Evolutionary conservation across 306 rosid genomes (phyloP).

Genomic region (Delonix regia): DNA sequence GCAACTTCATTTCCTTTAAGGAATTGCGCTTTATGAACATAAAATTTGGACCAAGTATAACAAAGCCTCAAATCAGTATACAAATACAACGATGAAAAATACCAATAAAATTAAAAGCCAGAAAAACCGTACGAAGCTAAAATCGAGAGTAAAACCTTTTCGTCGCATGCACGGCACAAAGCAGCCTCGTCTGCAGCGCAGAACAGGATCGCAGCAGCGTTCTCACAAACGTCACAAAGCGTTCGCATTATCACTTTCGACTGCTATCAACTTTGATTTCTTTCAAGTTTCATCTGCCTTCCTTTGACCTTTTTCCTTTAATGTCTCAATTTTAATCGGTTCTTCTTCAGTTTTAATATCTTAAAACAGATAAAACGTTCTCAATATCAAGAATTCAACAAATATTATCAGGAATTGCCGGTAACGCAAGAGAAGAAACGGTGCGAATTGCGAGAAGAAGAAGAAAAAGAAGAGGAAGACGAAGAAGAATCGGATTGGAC

Average conservation of each 20-base stretch:
- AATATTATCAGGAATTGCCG: neutral
- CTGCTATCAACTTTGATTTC: neutral
- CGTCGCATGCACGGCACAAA: constrained; percentile 55
- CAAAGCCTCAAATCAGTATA: neutral
- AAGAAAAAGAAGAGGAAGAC: neutral
- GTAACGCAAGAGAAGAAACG: neutral
- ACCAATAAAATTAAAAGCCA: neutral
- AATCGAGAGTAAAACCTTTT: constrained; percentile 40
- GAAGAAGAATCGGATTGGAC: neutral
- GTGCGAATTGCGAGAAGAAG: neutral
- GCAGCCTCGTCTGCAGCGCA: constrained; percentile 62
- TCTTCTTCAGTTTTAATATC: neutral
- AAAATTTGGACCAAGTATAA: neutral
- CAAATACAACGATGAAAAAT: neutral
- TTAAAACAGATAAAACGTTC: neutral
- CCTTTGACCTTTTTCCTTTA: constrained; percentile 29
- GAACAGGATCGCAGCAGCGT: constrained; percentile 53
- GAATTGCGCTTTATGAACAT: neutral
- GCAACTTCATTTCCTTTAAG: neutral
- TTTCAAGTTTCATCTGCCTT: neutral
- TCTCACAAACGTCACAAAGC: constrained; percentile 55
- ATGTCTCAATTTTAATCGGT: neutral
- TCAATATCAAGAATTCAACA: neutral
- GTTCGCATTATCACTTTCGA: constrained; percentile 45
- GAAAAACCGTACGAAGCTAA: neutral